These are phyloP conservation scores for Lactarius indigo DNA, from an alignment of 768 basidiomycete genomes.

Conservation along the genomic window DNA sequence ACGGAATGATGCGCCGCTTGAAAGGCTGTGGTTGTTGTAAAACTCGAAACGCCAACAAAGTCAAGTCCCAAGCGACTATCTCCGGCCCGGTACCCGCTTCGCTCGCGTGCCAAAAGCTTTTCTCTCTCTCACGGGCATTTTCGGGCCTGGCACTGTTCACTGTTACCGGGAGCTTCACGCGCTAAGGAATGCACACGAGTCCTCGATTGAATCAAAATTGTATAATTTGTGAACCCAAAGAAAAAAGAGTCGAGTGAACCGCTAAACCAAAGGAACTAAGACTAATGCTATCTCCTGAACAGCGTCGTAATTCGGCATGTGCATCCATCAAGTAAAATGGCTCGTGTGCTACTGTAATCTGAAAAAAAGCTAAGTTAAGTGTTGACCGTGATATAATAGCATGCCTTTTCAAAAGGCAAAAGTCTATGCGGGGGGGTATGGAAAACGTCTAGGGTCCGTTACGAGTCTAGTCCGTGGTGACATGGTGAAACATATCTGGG, in stretches of 20 bases:
- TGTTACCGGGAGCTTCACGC: too few species aligned
- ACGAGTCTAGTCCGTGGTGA: neutral
- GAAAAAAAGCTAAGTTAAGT: neutral
- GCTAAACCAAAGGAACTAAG: neutral
- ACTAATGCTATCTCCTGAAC: neutral
- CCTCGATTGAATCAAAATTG: neutral
- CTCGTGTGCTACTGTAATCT: neutral
- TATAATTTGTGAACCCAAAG: neutral
- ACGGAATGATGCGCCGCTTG: neutral
- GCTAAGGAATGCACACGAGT: neutral
- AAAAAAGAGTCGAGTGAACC: neutral
- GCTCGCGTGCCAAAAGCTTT: neutral
- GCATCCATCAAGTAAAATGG: neutral
- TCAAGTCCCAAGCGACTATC: neutral
- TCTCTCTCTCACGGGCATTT: too few species aligned
- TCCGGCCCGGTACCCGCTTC: neutral
- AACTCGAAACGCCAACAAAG: neutral
- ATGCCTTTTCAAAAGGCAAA: neutral
- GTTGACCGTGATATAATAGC: neutral
- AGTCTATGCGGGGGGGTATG: neutral
- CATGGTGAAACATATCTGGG: neutral
- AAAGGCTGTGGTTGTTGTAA: neutral
- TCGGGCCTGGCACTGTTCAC: too few species aligned
- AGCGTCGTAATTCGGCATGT: neutral
- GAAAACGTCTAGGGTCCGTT: neutral